Conservation (phyloP, 2,329 filamentous ascomycete species). For the Cladosporium sp. region DNA sequence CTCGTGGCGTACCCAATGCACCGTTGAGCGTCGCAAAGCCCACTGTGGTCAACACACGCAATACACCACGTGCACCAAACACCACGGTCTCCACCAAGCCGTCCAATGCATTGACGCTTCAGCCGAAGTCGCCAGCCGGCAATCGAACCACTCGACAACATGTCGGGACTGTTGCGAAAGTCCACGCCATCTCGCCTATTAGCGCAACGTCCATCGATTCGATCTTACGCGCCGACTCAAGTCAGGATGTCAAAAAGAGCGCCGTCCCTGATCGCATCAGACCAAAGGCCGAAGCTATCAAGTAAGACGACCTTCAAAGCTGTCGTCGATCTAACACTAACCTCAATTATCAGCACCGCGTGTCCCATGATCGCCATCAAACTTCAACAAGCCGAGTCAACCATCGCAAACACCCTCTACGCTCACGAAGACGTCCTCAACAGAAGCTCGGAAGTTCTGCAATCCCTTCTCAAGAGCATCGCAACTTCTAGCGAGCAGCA, state of each 20-base stretch:
- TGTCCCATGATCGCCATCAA: background rate
- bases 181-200: background rate
- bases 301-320: background rate
- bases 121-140: background rate
- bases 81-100: background rate
- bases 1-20: background rate
- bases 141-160: background rate
- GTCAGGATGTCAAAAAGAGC: background rate
- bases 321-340: background rate
- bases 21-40: background rate
- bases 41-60: background rate
- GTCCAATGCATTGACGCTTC: background rate
- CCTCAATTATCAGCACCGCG: background rate
- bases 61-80: background rate
- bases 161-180: background rate
- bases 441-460: slow-evolving; percentile 10
- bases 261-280: background rate
- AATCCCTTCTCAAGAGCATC: slow-evolving; percentile 9
- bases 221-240: background rate
- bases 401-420: background rate
- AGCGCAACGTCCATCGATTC: background rate
- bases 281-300: background rate
- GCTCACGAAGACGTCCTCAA: slow-evolving; percentile 1
- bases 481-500: slow-evolving; percentile 14
- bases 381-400: background rate